These are phyloP conservation scores for Fagus crenata DNA, from an alignment of 306 rosid species.

Conservation along the genomic window DNA sequence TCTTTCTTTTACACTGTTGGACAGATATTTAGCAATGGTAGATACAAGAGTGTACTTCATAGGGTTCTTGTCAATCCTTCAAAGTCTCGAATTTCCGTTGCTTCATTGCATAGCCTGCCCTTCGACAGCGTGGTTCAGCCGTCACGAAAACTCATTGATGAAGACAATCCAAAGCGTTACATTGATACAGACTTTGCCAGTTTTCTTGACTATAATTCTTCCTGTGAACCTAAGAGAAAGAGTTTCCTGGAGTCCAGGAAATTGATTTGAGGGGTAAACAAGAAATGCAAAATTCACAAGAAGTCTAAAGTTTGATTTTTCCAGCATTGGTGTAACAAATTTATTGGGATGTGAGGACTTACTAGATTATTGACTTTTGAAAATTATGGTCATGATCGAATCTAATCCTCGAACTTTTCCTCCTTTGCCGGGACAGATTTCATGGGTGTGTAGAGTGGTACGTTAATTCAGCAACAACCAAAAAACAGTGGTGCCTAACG, in stretches of 20 bases:
- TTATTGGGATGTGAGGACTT: neutral
- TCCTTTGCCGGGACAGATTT: too few relatives aligned
- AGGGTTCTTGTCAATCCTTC: conserved; percentile 65
- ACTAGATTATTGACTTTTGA: neutral
- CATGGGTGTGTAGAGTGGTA: too few relatives aligned
- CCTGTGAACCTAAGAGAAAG: conserved; percentile 59
- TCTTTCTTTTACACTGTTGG: neutral
- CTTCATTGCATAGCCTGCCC: conserved; percentile 66
- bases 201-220: conserved; percentile 56
- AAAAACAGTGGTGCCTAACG: too few relatives aligned
- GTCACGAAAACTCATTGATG: conserved; percentile 54
- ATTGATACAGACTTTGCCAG: conserved; percentile 59
- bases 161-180: conserved; percentile 62
- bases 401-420: too few relatives aligned
- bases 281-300: too few relatives aligned
- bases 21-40: conserved; percentile 91
- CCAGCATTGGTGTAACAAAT: neutral
- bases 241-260: conserved; percentile 71
- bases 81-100: conserved; percentile 58
- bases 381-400: too few relatives aligned
- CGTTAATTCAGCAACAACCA: too few relatives aligned
- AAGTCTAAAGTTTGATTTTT: neutral
- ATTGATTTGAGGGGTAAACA: conserved; percentile 29
- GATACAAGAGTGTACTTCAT: conserved; percentile 78
- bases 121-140: conserved; percentile 50